Evolutionary conservation across 2,329 filamentous ascomycete species (phyloP), one percentile per base, ranked within the genome.

Genomic region (Cadophora sp.): DNA sequence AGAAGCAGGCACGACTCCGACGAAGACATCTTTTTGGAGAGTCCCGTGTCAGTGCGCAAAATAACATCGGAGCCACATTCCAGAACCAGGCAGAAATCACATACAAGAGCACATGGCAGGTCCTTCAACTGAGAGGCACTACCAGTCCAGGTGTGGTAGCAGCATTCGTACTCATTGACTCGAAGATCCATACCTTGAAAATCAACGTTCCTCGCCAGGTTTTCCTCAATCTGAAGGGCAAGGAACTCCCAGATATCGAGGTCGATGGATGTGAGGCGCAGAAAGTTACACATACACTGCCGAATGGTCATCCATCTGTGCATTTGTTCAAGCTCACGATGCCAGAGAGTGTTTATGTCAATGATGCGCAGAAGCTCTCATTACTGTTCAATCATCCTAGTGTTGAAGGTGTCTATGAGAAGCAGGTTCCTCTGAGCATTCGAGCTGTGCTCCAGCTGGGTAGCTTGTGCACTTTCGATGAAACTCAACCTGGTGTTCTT

Each of bases 321-420:
- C 93, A 99, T 81, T 85, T 99, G 4, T 98, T 98, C 86, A 97
- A 94, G 81, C 85, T 99, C 46, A 94, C 91, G 0, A 92, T 99
- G 80, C 86, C 92, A 0, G 96, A 99, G 79, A 91, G 96, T 66
- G 86, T 92, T 0, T 99, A 97, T 80, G 89, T 97, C 69, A 88
- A 90, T 55, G 93, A 98, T 78, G 85, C 91, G 0, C 91, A 94
- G 70, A 97, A 94, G 77, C 91, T 98, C 69, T 89, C 91, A 1
- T 81, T 91, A 31, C 83, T 98, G 1, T 95, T 97, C 82, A 94
- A 95, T 71, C 94, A 99, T 77, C 89, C 94, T 0, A 97, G 94
- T 78, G 92, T 99, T 1, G 96, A 99, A 80, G 97, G 97, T 34
- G 94, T 99, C 16, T 99, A 99, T 76, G 97, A 99, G 81, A 95